Percentiles rank a stretch among this genome's conserved stretches.
Conservation (phyloP, 176 grass and related monocot genomes). For the Phyllostachys edulis region DNA sequence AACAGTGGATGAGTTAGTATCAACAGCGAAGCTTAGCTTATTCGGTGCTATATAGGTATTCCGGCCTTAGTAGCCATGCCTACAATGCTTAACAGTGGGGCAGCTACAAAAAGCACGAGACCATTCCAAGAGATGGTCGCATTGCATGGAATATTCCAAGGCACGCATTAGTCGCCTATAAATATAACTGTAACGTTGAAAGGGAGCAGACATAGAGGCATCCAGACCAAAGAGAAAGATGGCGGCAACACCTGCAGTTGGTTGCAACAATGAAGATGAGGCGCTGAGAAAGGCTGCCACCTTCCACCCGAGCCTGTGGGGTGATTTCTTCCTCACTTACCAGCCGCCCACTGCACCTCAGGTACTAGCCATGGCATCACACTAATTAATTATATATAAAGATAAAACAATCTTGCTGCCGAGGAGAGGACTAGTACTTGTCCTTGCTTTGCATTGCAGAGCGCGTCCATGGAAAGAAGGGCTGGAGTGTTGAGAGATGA, state of each 20-base stretch:
- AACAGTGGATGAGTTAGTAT: too few relatives aligned
- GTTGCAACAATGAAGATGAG: background rate
- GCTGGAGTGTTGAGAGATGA: slow-evolving; percentile 16
- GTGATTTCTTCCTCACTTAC: slow-evolving; percentile 34
- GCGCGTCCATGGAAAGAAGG: slow-evolving; percentile 5
- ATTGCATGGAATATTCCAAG: too few relatives aligned
- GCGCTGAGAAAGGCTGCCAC: background rate
- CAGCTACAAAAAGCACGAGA: too few relatives aligned
- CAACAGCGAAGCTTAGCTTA: too few relatives aligned
- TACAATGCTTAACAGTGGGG: too few relatives aligned
- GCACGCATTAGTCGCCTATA: too few relatives aligned
- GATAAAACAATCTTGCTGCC: background rate
- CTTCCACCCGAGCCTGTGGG: slow-evolving; percentile 31
- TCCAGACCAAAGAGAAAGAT: background rate
- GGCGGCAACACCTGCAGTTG: background rate
- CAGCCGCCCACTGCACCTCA: background rate
- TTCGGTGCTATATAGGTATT: too few relatives aligned
- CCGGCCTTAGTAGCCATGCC: too few relatives aligned
- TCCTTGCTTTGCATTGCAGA: background rate
- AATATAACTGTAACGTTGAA: too few relatives aligned
- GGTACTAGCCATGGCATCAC: background rate
- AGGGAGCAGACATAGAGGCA: too few relatives aligned
- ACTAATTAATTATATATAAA: too few relatives aligned
- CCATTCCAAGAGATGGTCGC: too few relatives aligned
- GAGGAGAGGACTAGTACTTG: background rate